A percentile compares a stretch with the other conserved stretches of the same genome.
Evolutionary conservation across 2,329 filamentous ascomycete genomes (phyloP).

Genomic region (Juglanconis juglandina): DNA sequence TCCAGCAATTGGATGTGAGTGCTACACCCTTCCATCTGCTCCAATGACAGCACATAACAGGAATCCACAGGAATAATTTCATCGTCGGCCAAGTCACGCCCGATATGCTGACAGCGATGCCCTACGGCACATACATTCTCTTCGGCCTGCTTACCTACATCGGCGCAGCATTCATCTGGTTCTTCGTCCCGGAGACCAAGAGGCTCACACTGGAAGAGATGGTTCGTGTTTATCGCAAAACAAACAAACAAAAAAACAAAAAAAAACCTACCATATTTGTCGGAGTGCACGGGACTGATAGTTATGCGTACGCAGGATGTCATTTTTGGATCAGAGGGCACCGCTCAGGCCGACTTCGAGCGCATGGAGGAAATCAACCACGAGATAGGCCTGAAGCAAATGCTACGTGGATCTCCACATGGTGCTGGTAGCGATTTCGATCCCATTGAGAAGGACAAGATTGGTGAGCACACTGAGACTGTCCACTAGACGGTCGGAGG

Average conservation of each 20-base stretch:
- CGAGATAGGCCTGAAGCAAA: constrained; percentile 60
- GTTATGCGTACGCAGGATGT: constrained; percentile 45
- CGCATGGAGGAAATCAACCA: constrained; percentile 70
- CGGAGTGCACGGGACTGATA: background rate
- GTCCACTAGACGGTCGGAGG: background rate
- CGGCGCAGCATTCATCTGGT: constrained; percentile 60
- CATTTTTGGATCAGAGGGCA: constrained; percentile 65
- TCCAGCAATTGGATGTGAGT: constrained; percentile 61
- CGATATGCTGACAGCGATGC: constrained; percentile 61
- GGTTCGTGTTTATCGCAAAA: constrained; percentile 30
- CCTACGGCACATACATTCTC: constrained; percentile 69
- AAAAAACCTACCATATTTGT: no score
- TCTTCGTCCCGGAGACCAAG: constrained; percentile 64
- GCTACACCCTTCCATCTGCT: background rate
- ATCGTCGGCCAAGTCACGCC: constrained; percentile 69
- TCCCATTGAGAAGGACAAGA: constrained; percentile 23
- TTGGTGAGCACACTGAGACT: constrained; percentile 11
- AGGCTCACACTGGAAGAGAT: constrained; percentile 63
- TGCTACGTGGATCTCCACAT: constrained; percentile 29
- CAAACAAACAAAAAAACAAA: background rate
- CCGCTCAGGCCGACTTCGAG: constrained; percentile 63
- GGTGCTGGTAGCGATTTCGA: constrained; percentile 21
- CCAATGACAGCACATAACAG: background rate
- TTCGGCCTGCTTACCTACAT: constrained; percentile 64
- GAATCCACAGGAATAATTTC: constrained; percentile 43